Conservation (phyloP, 805 yeast species). For the Lachancea sp. region DNA sequence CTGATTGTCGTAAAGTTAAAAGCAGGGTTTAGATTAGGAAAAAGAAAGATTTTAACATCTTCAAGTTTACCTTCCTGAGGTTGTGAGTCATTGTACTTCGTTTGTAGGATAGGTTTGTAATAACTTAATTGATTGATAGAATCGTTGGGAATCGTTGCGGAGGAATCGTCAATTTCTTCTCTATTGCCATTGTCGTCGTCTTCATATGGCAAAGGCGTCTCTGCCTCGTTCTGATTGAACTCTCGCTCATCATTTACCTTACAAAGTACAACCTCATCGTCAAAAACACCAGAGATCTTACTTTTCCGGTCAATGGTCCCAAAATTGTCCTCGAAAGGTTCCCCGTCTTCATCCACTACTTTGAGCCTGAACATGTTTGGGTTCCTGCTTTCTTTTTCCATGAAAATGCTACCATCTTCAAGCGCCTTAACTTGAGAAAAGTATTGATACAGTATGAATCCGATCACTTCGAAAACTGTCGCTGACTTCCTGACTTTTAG, state of each 20-base stretch:
- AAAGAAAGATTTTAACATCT: slow-evolving; percentile 29
- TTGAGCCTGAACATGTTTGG: slow-evolving; percentile 42
- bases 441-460: slow-evolving; percentile 25
- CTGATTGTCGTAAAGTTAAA: slow-evolving; percentile 28
- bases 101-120: slow-evolving; percentile 34
- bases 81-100: slow-evolving; percentile 13
- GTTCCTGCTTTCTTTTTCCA: slow-evolving; percentile 14
- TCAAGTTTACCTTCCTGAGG: slow-evolving; percentile 24
- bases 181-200: slow-evolving; percentile 10
- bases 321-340: slow-evolving; percentile 82
- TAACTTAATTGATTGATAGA: slow-evolving; percentile 31
- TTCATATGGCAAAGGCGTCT: slow-evolving; percentile 47
- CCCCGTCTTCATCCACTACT: slow-evolving; percentile 89
- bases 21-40: slow-evolving; percentile 30
- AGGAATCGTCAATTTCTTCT: not conserved
- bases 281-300: slow-evolving; percentile 61
- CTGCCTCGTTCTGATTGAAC: slow-evolving; percentile 39
- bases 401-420: slow-evolving; percentile 17
- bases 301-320: slow-evolving; percentile 76
- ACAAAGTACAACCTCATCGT: slow-evolving; percentile 76
- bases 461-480: slow-evolving; percentile 30
- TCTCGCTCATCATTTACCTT: slow-evolving; percentile 45
- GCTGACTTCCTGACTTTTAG: slow-evolving; percentile 28
- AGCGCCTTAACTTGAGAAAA: slow-evolving; percentile 19
- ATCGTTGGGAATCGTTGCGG: slow-evolving; percentile 1